These are phyloP conservation scores for Fraxinus greggii DNA, from an alignment of 305 asterid species.

Conservation along the genomic window DNA sequence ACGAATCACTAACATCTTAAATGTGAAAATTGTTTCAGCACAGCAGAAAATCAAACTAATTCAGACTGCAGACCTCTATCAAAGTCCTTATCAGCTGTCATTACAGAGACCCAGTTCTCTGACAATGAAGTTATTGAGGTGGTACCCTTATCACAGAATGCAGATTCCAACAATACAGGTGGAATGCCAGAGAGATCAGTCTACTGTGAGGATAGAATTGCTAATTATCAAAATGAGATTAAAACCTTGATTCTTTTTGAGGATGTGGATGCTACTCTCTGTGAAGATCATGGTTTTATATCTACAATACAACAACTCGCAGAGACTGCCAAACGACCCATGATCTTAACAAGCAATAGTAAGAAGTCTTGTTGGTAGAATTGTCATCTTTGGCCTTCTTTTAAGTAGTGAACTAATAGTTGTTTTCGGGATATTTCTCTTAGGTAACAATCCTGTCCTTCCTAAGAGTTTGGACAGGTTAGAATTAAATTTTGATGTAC, in stretches of 20 bases:
- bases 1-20: constrained; percentile 18
- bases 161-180: constrained; percentile 42
- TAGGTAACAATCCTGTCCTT: constrained; percentile 74
- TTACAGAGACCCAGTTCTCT: constrained; percentile 34
- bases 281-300: constrained; percentile 85
- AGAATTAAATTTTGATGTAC: constrained; percentile 61
- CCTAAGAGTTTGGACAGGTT: constrained; percentile 76
- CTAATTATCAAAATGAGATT: constrained; percentile 39
- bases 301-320: constrained; percentile 86
- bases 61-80: constrained; percentile 36
- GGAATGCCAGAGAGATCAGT: constrained; percentile 31
- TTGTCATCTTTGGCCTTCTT: constrained; percentile 10
- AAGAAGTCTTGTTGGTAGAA: constrained; percentile 41
- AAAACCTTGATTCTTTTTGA: constrained; percentile 87
- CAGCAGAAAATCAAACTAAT: constrained; percentile 43
- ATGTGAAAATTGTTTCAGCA: constrained; percentile 49
- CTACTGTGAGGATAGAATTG: constrained; percentile 32
- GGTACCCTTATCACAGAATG: constrained; percentile 43
- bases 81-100: constrained; percentile 37
- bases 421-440: constrained; percentile 26
- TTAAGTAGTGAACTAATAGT: constrained; percentile 23
- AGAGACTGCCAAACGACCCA: constrained; percentile 89
- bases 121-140: constrained; percentile 50
- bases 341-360: constrained; percentile 94
- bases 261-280: constrained; percentile 82